Conservation (phyloP, 495 filamentous ascomycete genomes). For the Penicillium lividum region DNA sequence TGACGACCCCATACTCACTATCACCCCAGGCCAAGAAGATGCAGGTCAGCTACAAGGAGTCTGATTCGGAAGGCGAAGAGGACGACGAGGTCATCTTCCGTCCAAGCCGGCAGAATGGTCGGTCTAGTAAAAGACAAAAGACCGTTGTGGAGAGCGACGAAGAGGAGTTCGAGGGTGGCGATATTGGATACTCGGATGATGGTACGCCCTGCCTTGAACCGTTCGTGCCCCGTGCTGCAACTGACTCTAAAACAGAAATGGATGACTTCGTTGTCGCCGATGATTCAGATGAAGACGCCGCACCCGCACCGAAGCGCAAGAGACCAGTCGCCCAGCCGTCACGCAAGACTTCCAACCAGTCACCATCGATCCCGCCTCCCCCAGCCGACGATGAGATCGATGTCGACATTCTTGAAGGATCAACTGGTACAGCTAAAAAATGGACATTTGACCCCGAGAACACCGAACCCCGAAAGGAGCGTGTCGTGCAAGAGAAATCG, state of each 20-base stretch:
- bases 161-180: constrained; percentile 67
- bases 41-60: constrained; percentile 48
- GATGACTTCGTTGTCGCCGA: constrained; percentile 83
- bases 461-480: constrained; percentile 58
- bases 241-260: constrained; percentile 57
- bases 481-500: constrained; percentile 34
- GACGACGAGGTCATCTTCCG: constrained; percentile 55
- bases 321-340: constrained; percentile 51
- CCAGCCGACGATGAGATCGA: constrained; percentile 55
- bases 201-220: constrained; percentile 43
- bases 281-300: constrained; percentile 75
- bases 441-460: constrained; percentile 87
- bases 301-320: constrained; percentile 71
- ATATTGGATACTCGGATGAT: constrained; percentile 56
- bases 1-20: constrained; percentile 12
- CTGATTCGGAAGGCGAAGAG: constrained; percentile 56
- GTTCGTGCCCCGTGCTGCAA: not conserved
- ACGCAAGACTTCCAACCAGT: constrained; percentile 61
- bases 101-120: constrained; percentile 40
- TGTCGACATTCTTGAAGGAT: constrained; percentile 51
- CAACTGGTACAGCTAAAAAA: constrained; percentile 74
- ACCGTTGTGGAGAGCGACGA: constrained; percentile 60
- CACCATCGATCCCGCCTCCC: constrained; percentile 50
- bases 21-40: constrained; percentile 40
- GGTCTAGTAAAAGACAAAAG: constrained; percentile 53